A percentile compares a stretch with the other conserved stretches of the same genome.
These are phyloP conservation scores for Candida orba DNA, from an alignment of 805 yeast species.

Conservation along the genomic window DNA sequence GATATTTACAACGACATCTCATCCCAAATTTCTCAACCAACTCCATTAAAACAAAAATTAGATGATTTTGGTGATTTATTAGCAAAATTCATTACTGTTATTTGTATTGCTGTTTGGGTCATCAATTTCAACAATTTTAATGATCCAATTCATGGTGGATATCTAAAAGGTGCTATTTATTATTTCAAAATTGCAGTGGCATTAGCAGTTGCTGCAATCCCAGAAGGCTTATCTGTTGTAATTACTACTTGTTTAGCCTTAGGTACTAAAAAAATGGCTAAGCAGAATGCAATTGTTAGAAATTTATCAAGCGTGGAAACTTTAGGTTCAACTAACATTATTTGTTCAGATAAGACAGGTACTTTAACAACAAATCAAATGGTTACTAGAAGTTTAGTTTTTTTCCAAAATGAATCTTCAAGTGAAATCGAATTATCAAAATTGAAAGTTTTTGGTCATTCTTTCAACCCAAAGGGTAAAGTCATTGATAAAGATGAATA, in stretches of 20 bases:
- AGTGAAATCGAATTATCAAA: constrained; percentile 20
- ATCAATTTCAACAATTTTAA: constrained; percentile 32
- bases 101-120: constrained; percentile 41
- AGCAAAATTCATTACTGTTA: constrained; percentile 37
- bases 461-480: constrained; percentile 25
- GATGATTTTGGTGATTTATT: constrained; percentile 32
- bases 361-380: constrained; percentile 46
- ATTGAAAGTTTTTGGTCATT: constrained; percentile 34
- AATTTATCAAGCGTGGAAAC: constrained; percentile 47
- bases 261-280: constrained; percentile 43
- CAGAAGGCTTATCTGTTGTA: constrained; percentile 47
- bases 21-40: constrained; percentile 30
- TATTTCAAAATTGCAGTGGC: constrained; percentile 45
- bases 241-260: constrained; percentile 44
- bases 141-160: constrained; percentile 39
- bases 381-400: constrained; percentile 31
- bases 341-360: constrained; percentile 40
- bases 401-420: constrained; percentile 18
- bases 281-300: constrained; percentile 41
- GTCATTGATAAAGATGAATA: constrained; percentile 20
- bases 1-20: constrained; percentile 38
- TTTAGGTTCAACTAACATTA: constrained; percentile 47
- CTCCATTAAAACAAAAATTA: constrained; percentile 32
- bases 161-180: constrained; percentile 37
- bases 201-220: constrained; percentile 45